Conservation (phyloP, 228 moss, liverwort and hornwort genomes). For the Sphagnum magellanicum region DNA sequence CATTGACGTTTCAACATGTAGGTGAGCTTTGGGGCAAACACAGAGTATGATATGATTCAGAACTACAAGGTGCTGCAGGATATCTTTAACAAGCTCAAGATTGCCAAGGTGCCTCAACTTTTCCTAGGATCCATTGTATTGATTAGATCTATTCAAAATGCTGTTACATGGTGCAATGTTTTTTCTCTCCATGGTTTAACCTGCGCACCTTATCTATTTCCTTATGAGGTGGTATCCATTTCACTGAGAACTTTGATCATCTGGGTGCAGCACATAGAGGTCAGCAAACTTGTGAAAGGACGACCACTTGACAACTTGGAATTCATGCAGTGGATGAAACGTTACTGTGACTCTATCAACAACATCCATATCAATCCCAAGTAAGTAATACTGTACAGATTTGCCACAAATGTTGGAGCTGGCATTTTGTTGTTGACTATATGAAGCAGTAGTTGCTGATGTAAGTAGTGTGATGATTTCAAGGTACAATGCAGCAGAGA, state of each 20-base stretch:
- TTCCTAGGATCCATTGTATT: neutral
- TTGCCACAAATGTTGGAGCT: neutral
- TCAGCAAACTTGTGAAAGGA: constrained; percentile 94
- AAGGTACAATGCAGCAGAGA: constrained; percentile 77
- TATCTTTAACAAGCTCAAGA: constrained; percentile 92
- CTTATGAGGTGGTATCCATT: neutral
- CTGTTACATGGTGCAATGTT: neutral
- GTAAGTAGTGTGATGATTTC: neutral
- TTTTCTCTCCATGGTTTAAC: neutral
- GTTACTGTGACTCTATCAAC: constrained; percentile 92
- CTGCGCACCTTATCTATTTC: neutral
- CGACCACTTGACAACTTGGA: constrained; percentile 93
- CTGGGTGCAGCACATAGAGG: constrained; percentile 72
- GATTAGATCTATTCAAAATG: no score
- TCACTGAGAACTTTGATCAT: neutral
- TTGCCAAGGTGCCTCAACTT: constrained; percentile 37
- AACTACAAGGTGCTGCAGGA: constrained; percentile 98
- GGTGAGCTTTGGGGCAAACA: constrained; percentile 91
- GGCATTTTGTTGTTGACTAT: neutral
- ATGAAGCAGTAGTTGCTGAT: neutral
- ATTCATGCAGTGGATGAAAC: constrained; percentile 98
- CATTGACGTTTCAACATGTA: constrained; percentile 1
- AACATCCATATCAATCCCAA: constrained; percentile 52
- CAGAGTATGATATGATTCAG: constrained; percentile 99
- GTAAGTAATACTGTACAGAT: neutral